A percentile compares a stretch with the other conserved stretches of the same genome.
Conservation (phyloP, 257 asterid species). For the Anisodus acutangulus region DNA sequence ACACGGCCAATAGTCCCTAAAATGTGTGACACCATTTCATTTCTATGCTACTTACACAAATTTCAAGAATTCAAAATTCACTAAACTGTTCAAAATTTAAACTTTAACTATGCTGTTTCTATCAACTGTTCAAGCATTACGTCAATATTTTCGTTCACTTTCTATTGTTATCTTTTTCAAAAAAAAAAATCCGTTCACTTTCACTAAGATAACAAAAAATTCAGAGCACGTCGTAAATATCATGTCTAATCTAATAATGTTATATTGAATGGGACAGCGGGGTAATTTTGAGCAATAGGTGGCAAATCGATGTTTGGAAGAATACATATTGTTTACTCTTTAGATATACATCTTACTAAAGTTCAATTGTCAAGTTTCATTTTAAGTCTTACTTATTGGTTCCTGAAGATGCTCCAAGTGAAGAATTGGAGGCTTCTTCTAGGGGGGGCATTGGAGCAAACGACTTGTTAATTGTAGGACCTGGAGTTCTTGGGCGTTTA, state of each 20-base stretch:
- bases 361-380: neutral
- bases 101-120: neutral
- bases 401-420: constrained; percentile 55
- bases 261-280: neutral
- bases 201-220: neutral
- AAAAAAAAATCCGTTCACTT: neutral
- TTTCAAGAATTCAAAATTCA: neutral
- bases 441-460: constrained; percentile 58
- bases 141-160: neutral
- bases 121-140: neutral
- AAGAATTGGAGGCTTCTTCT: constrained; percentile 59
- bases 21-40: neutral
- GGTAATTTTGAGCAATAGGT: neutral
- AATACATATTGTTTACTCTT: neutral
- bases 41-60: neutral
- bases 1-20: neutral
- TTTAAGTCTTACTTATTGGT: constrained; percentile 22
- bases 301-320: neutral
- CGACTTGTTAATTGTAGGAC: constrained; percentile 92
- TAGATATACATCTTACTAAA: constrained; percentile 1
- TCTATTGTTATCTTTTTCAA: neutral
- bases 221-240: neutral
- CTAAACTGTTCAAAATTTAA: neutral
- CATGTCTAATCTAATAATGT: neutral
- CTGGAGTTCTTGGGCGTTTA: constrained; percentile 93